Base-by-base conservation (phyloP, 345 rosid genomes). In the Aquilaria yunnanensis region DNA sequence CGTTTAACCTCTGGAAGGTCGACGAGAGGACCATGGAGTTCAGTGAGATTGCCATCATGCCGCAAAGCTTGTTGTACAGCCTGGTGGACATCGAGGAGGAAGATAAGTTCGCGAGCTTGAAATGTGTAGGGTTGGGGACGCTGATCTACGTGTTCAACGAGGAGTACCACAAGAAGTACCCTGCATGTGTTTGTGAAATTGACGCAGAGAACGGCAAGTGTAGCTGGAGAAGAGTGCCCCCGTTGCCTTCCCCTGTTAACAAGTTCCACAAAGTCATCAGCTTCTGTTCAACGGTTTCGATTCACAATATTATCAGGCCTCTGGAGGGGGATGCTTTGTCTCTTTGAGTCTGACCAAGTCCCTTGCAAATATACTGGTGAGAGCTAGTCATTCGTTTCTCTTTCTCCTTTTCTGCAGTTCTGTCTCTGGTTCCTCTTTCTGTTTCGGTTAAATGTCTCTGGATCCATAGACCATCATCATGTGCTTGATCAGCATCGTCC, bases 131-230 rank as follows among this genome's bases (percentile, higher is more conserved):
- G 13, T 70, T 79, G 56, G 95, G 96, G 29, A 73, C 79, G 63
- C 76, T 92, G 58, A 62, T 92, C 1, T 92, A 88, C 66, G 92
- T 92, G 46, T 86, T 88, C 63, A 85, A 86, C 48, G 90, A 86
- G 67, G 95, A 92, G 65, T 79, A 81, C 58, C 96, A 88, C 67
- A 80, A 79, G 70, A 86, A 77, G 43, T 92, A 83, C 75, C 96
- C 96, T n/a, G 90, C 98, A 76, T 92, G 95, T 69, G 67, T 88
- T 5, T 86, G 95, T 69, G 85, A 92, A 77, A 79, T 92, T 31
- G 52, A 37, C 47, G 66, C 72, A 4, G 77, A 75, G 14, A 50
- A 72, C 10, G 78, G 72, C 0, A 72, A 64, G 13, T 83, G 82
- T 61, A 75, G 77, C 57, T 88, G 98, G 98, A 80, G 89, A 77